A percentile compares a stretch with the other conserved stretches of the same genome.
Conservation (phyloP, 768 basidiomycete genomes). For the Hypsizygus marmoreus region DNA sequence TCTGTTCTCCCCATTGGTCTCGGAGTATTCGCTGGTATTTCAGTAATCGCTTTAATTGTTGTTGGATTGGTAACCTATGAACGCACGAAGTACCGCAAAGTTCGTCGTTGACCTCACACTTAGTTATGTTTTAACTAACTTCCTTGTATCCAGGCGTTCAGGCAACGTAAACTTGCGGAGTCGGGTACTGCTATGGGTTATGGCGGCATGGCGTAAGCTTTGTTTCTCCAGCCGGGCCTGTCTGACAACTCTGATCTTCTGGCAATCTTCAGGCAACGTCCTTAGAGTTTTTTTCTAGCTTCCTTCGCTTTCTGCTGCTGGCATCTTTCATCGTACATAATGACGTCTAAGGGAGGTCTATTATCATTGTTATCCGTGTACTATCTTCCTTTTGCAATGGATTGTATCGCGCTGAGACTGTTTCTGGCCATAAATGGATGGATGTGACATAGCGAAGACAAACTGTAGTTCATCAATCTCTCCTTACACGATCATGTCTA, state of each 20-base stretch:
- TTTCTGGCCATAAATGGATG: neutral
- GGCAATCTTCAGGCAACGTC: conserved; percentile 16
- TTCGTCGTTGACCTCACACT: conserved; percentile 31
- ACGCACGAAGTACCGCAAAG: conserved; percentile 85
- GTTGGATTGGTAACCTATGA: conserved; percentile 87
- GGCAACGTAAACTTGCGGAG: conserved; percentile 73
- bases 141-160: conserved; percentile 56
- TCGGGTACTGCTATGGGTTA: conserved; percentile 59
- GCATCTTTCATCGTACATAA: conserved; percentile 13
- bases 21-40: conserved; percentile 83
- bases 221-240: neutral
- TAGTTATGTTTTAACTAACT: conserved; percentile 3
- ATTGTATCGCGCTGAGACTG: neutral
- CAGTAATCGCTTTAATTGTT: conserved; percentile 78
- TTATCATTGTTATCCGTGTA: neutral
- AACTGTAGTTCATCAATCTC: neutral
- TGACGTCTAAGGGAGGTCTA: conserved; percentile 4
- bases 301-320: conserved; percentile 10
- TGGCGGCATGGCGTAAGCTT: conserved; percentile 51
- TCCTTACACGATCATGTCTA: conserved; percentile 11
- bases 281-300: conserved; percentile 13
- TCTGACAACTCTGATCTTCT: neutral
- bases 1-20: conserved; percentile 82
- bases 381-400: neutral
- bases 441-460: neutral